Conservation (phyloP, 2,329 filamentous ascomycete species). For the Colletotrichum horii region DNA sequence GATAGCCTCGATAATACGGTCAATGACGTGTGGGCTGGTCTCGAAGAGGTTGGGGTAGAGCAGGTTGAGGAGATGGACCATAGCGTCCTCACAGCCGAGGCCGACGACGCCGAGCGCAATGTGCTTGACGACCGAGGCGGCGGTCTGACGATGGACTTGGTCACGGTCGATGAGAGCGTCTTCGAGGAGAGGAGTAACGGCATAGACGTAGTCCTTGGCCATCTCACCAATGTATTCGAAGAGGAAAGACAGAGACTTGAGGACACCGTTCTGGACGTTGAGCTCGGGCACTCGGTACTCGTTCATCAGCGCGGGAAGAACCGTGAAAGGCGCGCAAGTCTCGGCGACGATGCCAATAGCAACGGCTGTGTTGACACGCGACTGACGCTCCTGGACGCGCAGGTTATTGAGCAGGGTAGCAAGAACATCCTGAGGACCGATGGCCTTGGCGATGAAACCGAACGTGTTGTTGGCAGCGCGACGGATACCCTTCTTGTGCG, state of each 20-base stretch:
- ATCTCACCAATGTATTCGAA: conserved; percentile 99
- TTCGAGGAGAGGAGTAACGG: conserved; percentile 92
- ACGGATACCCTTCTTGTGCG: conserved; percentile 98
- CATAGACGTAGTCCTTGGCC: conserved; percentile 99
- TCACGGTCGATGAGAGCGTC: conserved; percentile 97
- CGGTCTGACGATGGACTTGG: conserved; percentile 96
- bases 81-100: conserved; percentile 95
- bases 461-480: conserved; percentile 99
- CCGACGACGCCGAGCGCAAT: conserved; percentile 97
- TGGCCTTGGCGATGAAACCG: conserved; percentile 98
- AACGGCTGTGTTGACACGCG: conserved; percentile 96
- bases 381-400: conserved; percentile 95
- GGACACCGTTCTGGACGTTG: conserved; percentile 97
- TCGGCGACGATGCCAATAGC: conserved; percentile 98
- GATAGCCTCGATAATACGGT: conserved; percentile 96
- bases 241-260: conserved; percentile 95
- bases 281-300: conserved; percentile 98
- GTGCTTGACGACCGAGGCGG: conserved; percentile 96
- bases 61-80: conserved; percentile 96
- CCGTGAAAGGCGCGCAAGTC: conserved; percentile 97
- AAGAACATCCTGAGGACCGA: conserved; percentile 95
- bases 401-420: conserved; percentile 96
- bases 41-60: conserved; percentile 98
- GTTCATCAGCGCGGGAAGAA: conserved; percentile 98
- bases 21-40: conserved; percentile 97